phyloP scores from a whole-genome alignment of 495 filamentous ascomycete species.

The Hypoxylon perforatum region DNA sequence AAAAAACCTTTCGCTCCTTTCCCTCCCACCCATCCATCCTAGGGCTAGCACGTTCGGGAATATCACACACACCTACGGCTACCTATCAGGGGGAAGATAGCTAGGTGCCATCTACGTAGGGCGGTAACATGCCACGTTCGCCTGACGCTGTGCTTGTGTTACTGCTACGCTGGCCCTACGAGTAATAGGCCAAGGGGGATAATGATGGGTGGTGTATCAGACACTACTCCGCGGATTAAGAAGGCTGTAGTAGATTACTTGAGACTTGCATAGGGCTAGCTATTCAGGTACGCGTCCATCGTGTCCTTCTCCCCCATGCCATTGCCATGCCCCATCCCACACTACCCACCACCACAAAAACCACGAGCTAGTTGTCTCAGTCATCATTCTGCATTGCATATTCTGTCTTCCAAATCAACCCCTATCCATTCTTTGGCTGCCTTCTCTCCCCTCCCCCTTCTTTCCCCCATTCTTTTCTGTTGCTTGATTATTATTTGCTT shows the following conservation, averaged over 20 bases:
- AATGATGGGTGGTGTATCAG: neutral
- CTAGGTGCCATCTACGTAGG: neutral
- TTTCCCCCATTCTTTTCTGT: conserved; percentile 1
- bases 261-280: conserved; percentile 7
- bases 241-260: no score
- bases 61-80: no score
- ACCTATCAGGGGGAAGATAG: no score
- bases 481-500: no score
- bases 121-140: conserved; percentile 5
- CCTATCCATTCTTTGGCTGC: conserved; percentile 4
- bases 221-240: no score
- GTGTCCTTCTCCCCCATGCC: no score
- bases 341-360: no score
- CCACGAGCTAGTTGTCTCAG: neutral
- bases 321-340: neutral
- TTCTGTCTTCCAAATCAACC: neutral
- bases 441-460: conserved; percentile 4
- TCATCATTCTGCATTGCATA: neutral
- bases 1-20: neutral
- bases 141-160: conserved; percentile 5
- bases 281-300: conserved; percentile 18
- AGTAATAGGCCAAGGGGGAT: neutral
- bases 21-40: no score
- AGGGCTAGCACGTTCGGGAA: no score
- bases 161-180: conserved; percentile 16